Evolutionary conservation across 768 basidiomycete species (phyloP), one percentile per base, ranked within the genome.

Genomic region (Tulasnella sp.): DNA sequence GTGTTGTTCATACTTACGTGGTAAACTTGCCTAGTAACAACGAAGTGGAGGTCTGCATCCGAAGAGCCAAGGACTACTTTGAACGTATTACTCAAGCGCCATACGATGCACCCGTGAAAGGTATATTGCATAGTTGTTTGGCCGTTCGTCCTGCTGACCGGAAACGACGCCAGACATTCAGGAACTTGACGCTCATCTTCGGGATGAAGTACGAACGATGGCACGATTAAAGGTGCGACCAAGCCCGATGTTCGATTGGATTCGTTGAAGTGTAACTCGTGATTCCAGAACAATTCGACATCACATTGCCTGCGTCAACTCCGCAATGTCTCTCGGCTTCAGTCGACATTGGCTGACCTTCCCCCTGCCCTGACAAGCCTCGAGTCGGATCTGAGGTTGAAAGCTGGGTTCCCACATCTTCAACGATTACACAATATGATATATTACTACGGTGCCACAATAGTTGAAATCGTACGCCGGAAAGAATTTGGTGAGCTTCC

Each of bases 361-460:
- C 88, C 90, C 4, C 69, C 77, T 1, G 71, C 74, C 1, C 70
- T 98, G 29, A 72, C 76, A 0, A 68, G 72, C 2, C 72, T 97
- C 1, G 88, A 93, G 65, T 66, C 76, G 0, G 82, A 80, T 64
- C 80, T 93, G 62, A 75, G 84, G n/a, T 73, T 56, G 75, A 87
- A 72, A 65, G 87, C 81, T 29, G 85, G 84, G 58, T 97, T 97
- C 66, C 76, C 84, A n/a, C 91, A 98, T 68, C 84, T 98, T 12
- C 80, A 84, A 49, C 77, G 94, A 15, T 72, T 97, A 40, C 91
- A 94, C 66, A 82, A 78, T 55, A 86, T 97, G 80, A 68, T 93
- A 0, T 92, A 90, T 65, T 90, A 88, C 0, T 98, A 98, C 68
- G 86, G 87, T 0, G 86, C 88, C 1, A 90, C 91, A 0, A 77